phyloP scores from a whole-genome alignment of 495 filamentous ascomycete genomes.

The Neurospora intermedia region DNA sequence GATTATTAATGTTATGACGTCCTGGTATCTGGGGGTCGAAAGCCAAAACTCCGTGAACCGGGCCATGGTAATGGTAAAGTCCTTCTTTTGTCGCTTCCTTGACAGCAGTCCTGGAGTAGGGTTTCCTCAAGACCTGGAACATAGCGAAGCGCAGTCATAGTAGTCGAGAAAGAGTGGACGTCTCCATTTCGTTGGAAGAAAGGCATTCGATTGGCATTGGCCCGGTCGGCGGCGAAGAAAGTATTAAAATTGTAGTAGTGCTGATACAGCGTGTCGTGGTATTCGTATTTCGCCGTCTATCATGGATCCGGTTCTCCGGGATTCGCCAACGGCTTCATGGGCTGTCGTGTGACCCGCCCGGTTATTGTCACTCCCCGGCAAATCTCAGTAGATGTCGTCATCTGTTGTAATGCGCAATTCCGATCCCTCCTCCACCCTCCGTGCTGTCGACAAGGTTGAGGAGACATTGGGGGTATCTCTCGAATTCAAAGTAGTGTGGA shows the following conservation, averaged over 20 bases:
- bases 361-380: neutral
- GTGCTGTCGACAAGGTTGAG: neutral
- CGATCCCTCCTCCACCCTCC: neutral
- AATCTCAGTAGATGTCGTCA: neutral
- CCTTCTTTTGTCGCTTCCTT: neutral
- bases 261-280: neutral
- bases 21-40: neutral
- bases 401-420: neutral
- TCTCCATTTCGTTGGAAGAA: neutral
- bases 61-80: neutral
- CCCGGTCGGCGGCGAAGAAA: neutral
- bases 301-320: neutral
- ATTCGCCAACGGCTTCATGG: neutral
- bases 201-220: neutral
- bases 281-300: neutral
- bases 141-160: neutral
- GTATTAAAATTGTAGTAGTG: neutral
- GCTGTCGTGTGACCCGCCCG: neutral
- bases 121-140: neutral
- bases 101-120: neutral
- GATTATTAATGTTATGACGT: neutral
- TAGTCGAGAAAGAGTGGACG: neutral
- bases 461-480: neutral
- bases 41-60: neutral
- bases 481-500: neutral